These are phyloP conservation scores for Scytalidium lignicola DNA, from an alignment of 2,329 filamentous ascomycete genomes.

Conservation along the genomic window DNA sequence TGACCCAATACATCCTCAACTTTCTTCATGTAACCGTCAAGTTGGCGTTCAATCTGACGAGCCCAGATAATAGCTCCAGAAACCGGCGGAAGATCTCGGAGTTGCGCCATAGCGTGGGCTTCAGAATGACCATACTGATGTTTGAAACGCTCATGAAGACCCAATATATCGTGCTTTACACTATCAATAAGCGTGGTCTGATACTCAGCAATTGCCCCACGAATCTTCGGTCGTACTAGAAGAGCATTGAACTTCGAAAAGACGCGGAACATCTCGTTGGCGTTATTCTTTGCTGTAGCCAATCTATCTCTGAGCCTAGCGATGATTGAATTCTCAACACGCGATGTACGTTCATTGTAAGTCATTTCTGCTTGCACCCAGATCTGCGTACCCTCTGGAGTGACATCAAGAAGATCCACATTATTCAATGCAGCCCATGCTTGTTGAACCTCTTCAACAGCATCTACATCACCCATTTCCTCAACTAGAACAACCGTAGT, in stretches of 20 bases:
- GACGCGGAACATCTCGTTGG: slow-evolving; percentile 99
- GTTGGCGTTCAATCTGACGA: slow-evolving; percentile 90
- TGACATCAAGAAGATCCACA: slow-evolving; percentile 90
- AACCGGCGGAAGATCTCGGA: slow-evolving; percentile 91
- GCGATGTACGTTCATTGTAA: slow-evolving; percentile 95
- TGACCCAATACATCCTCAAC: slow-evolving; percentile 96
- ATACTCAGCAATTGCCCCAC: slow-evolving; percentile 95
- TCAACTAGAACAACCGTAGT: slow-evolving; percentile 66
- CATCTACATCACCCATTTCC: slow-evolving; percentile 95
- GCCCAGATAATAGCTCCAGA: slow-evolving; percentile 98
- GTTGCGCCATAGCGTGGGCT: slow-evolving; percentile 94
- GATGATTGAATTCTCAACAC: slow-evolving; percentile 99
- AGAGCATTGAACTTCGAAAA: slow-evolving; percentile 99
- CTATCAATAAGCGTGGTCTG: slow-evolving; percentile 97
- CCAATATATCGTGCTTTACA: slow-evolving; percentile 91
- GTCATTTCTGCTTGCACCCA: slow-evolving; percentile 94
- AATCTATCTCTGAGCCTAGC: slow-evolving; percentile 86
- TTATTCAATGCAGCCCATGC: slow-evolving; percentile 93
- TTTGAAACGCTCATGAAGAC: slow-evolving; percentile 94
- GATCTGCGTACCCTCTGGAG: slow-evolving; percentile 78
- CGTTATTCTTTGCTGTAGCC: slow-evolving; percentile 82
- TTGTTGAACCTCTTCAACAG: slow-evolving; percentile 90
- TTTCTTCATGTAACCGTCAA: slow-evolving; percentile 96
- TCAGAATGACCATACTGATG: slow-evolving; percentile 98
- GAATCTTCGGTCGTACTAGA: slow-evolving; percentile 97